A percentile compares a stretch with the other conserved stretches of the same genome.
phyloP scores from a whole-genome alignment of 148 eudicot species.

The Linanthus parryae region DNA sequence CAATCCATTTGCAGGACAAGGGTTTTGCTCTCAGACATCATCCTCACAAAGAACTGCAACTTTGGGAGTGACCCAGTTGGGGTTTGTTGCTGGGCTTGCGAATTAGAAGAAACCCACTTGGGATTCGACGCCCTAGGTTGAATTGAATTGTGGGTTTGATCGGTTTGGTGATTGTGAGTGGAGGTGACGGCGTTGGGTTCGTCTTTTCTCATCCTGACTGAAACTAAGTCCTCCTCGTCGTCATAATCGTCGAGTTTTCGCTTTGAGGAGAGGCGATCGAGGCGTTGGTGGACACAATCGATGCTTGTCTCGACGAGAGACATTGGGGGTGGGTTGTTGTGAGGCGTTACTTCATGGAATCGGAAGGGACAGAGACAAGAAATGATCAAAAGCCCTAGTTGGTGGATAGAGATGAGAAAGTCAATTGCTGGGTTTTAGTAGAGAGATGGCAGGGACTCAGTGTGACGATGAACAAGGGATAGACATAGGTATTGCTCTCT shows the following conservation, averaged over 20 bases:
- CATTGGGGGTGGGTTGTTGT: too few relatives aligned
- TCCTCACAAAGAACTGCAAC: conserved; percentile 56
- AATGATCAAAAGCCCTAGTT: too few relatives aligned
- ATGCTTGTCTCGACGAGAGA: conserved; percentile 9
- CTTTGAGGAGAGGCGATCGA: conserved; percentile 17
- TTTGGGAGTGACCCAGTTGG: not conserved
- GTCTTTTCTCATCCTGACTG: conserved; percentile 16
- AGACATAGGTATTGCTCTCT: too few relatives aligned
- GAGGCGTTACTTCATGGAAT: too few relatives aligned
- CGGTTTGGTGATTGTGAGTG: not conserved
- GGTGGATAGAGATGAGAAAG: too few relatives aligned
- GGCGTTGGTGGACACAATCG: conserved; percentile 8
- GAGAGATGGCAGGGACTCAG: too few relatives aligned
- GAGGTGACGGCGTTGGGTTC: conserved; percentile 7
- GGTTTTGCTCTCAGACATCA: conserved; percentile 32
- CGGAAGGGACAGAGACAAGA: too few relatives aligned
- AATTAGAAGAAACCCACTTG: not conserved
- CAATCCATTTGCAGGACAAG: conserved; percentile 34
- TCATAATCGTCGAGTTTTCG: conserved; percentile 17
- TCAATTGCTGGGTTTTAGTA: too few relatives aligned
- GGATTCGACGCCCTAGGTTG: conserved; percentile 1
- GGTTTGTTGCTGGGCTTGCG: not conserved
- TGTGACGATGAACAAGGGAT: too few relatives aligned
- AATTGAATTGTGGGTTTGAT: not conserved
- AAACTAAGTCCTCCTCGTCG: conserved; percentile 11